A percentile compares a stretch with the other conserved stretches of the same genome.
phyloP scores from a whole-genome alignment of 2,329 filamentous ascomycete species.

The Fusarium sp. region DNA sequence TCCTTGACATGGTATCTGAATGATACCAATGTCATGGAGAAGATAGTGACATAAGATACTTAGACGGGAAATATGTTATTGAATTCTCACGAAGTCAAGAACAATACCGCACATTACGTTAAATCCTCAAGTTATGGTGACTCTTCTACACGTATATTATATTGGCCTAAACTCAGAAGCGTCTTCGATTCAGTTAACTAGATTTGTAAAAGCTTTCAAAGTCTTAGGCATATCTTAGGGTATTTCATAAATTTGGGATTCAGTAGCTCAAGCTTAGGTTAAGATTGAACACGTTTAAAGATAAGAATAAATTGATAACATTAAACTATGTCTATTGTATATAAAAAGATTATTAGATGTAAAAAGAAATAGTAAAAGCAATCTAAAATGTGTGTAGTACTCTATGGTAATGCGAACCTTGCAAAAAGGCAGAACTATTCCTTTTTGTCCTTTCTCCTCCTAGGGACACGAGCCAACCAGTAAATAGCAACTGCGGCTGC shows the following conservation, averaged over 20 bases:
- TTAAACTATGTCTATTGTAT: not conserved
- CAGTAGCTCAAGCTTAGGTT: fast-evolving
- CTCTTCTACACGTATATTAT: too few relatives aligned
- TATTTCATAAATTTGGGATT: not conserved
- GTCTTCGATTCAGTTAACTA: fast-evolving
- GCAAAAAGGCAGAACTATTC: not conserved
- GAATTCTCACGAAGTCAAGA: too few relatives aligned
- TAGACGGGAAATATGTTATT: not conserved
- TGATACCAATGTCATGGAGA: constrained; percentile 8
- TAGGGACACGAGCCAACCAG: constrained; percentile 52
- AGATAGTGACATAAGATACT: not conserved
- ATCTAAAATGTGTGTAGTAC: too few relatives aligned
- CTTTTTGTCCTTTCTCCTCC: constrained; percentile 15
- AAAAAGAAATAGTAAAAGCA: fast-evolving
- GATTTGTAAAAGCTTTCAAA: fast-evolving
- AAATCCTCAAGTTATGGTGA: too few relatives aligned
- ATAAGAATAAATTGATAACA: not conserved
- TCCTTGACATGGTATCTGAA: constrained; percentile 16
- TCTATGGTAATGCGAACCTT: fast-evolving
- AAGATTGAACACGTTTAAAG: not conserved
- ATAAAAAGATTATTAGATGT: not conserved
- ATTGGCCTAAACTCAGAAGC: not conserved
- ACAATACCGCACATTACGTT: too few relatives aligned
- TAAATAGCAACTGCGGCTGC: constrained; percentile 58
- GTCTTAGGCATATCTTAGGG: not conserved